phyloP scores from a whole-genome alignment of 768 basidiomycete genomes.

The Dacryopinax spathularia region DNA sequence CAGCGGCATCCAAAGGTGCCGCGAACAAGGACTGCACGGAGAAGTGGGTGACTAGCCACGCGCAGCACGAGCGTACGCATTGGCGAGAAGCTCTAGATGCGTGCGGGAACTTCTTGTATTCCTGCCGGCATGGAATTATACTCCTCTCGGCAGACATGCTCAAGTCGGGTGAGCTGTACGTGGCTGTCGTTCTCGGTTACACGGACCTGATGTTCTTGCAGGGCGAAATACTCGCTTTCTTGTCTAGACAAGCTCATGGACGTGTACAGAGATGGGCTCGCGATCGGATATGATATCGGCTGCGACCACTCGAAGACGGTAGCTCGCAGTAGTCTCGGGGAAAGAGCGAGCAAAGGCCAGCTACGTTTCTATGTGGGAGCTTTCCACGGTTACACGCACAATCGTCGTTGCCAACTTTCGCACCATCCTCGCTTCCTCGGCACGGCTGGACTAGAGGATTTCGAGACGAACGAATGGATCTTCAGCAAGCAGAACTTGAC shows the following conservation, averaged over 20 bases:
- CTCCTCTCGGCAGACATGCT: no score
- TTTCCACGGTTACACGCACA: no score
- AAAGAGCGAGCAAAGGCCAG: no score
- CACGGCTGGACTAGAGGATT: constrained; percentile 19
- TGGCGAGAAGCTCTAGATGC: no score
- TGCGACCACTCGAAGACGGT: constrained; percentile 5
- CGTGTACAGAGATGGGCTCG: not conserved
- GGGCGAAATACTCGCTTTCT: constrained; percentile 10
- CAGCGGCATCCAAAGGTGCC: not conserved
- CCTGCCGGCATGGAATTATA: no score
- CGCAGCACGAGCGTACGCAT: no score
- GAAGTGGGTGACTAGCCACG: no score
- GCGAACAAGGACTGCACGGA: not conserved
- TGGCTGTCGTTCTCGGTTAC: not conserved
- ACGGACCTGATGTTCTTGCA: not conserved
- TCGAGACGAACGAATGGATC: no score
- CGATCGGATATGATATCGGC: constrained; percentile 10
- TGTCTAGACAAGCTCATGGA: not conserved
- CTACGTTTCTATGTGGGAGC: constrained; percentile 15
- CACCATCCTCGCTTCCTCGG: constrained; percentile 19
- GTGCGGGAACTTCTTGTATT: no score
- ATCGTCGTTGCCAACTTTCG: constrained; percentile 18
- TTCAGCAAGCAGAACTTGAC: no score
- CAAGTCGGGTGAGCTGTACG: no score
- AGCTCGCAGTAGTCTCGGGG: not conserved